Evolutionary conservation across 345 rosid species (phyloP).

Genomic region (Populus ilicifolia): DNA sequence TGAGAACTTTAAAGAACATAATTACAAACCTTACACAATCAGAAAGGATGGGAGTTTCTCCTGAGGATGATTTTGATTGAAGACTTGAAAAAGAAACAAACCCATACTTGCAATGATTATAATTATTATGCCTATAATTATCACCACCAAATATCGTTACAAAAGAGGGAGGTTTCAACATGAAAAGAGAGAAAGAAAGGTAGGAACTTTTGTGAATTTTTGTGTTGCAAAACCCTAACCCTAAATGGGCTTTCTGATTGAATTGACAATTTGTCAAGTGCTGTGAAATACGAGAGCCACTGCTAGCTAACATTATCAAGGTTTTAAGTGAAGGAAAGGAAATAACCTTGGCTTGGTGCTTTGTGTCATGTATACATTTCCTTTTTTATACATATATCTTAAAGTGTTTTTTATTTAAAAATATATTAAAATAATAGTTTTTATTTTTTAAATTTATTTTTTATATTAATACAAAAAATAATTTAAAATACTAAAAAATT

Average conservation of each 20-base stretch:
- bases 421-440: too few relatives aligned
- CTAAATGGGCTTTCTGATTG: background rate
- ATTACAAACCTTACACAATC: slow-evolving; percentile 51
- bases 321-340: too few relatives aligned
- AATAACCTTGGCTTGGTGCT: background rate
- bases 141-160: slow-evolving; percentile 14
- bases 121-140: background rate
- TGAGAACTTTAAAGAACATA: background rate
- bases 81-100: slow-evolving; percentile 34
- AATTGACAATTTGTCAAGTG: slow-evolving; percentile 47
- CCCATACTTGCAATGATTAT: slow-evolving; percentile 31
- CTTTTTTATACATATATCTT: too few relatives aligned
- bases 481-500: too few relatives aligned
- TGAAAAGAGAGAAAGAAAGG: slow-evolving; percentile 40
- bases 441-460: too few relatives aligned
- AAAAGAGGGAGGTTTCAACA: slow-evolving; percentile 37
- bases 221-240: slow-evolving; percentile 47
- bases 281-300: slow-evolving; percentile 66
- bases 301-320: slow-evolving; percentile 51
- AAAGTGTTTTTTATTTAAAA: too few relatives aligned
- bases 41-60: slow-evolving; percentile 46
- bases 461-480: too few relatives aligned
- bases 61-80: slow-evolving; percentile 37
- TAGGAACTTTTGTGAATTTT: slow-evolving; percentile 28
- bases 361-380: background rate